Conservation (phyloP, 352 stramenopile genomes). For the Phytopythium oedochilum region DNA sequence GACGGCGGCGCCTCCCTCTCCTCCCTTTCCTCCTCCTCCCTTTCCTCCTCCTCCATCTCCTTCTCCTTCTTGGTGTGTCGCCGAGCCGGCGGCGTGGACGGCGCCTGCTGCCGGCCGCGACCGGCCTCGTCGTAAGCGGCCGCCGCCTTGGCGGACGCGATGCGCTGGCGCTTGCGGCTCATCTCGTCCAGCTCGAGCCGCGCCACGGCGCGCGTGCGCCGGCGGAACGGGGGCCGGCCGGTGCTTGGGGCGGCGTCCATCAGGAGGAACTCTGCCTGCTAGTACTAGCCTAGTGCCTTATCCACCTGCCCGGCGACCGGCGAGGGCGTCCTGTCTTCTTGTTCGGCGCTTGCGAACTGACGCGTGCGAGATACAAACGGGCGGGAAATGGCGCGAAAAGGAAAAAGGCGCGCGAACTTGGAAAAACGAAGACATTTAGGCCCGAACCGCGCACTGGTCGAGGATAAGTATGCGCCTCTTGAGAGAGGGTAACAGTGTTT, state of each 20-base stretch:
- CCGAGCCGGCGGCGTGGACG: background rate
- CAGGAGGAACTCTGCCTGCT: too few relatives aligned
- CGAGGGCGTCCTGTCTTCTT: too few relatives aligned
- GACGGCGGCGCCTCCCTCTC: background rate
- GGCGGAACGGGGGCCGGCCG: constrained; percentile 6
- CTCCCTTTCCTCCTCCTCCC: background rate
- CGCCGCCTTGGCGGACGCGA: constrained; percentile 6
- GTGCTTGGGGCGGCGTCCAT: background rate
- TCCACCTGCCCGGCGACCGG: too few relatives aligned
- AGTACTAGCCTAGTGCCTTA: too few relatives aligned
- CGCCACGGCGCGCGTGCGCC: constrained; percentile 27
- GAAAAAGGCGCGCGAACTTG: too few relatives aligned
- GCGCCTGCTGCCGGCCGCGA: background rate
- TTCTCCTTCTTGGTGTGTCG: background rate
- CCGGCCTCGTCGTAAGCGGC: background rate
- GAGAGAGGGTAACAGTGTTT: too few relatives aligned
- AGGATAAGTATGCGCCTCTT: too few relatives aligned
- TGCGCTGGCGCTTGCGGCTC: constrained; percentile 21
- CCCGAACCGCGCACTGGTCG: too few relatives aligned
- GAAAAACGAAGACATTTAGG: too few relatives aligned
- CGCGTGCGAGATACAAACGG: too few relatives aligned
- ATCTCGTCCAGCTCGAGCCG: constrained; percentile 20
- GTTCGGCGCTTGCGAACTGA: too few relatives aligned
- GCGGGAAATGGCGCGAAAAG: too few relatives aligned
- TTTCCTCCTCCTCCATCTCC: background rate